Percentiles rank a stretch among this genome's conserved stretches.
Evolutionary conservation across 805 yeast species (phyloP).

Genomic region (Pichia occidentalis): DNA sequence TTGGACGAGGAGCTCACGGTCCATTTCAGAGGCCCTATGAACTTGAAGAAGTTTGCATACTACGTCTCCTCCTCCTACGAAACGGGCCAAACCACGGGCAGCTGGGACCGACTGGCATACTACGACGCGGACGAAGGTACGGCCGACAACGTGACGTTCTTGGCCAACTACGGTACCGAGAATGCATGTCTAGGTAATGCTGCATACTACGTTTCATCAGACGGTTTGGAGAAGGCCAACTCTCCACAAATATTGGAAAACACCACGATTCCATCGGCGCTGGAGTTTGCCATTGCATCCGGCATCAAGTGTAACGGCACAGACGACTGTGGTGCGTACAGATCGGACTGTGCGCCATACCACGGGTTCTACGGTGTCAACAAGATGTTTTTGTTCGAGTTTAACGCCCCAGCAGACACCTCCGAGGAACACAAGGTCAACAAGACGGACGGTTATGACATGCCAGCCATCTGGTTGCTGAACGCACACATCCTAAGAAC

Average conservation of each 20-base stretch:
- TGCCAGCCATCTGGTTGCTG: constrained; percentile 74
- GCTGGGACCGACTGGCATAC: constrained; percentile 56
- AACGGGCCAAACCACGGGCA: constrained; percentile 33
- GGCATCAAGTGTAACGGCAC: constrained; percentile 50
- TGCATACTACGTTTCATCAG: constrained; percentile 50
- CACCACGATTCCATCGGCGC: constrained; percentile 46
- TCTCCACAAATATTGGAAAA: constrained; percentile 42
- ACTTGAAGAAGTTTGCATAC: constrained; percentile 53
- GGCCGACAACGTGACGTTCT: constrained; percentile 59
- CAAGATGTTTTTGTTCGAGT: constrained; percentile 69
- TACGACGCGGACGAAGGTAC: constrained; percentile 45
- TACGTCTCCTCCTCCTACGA: constrained; percentile 43
- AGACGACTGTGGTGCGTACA: constrained; percentile 72
- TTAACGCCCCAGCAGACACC: constrained; percentile 48
- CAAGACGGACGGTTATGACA: constrained; percentile 39
- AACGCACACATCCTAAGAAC: constrained; percentile 68
- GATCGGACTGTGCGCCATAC: constrained; percentile 67
- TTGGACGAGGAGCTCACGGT: constrained; percentile 63
- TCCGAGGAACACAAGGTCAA: constrained; percentile 35
- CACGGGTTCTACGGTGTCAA: constrained; percentile 63
- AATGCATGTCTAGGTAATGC: constrained; percentile 66
- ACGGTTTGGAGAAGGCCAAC: constrained; percentile 46
- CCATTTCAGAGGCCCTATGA: constrained; percentile 73
- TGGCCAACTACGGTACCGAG: constrained; percentile 54
- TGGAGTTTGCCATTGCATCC: constrained; percentile 57